phyloP scores from a whole-genome alignment of 2,329 filamentous ascomycete species.

The Microdochium trichocladiopsis region DNA sequence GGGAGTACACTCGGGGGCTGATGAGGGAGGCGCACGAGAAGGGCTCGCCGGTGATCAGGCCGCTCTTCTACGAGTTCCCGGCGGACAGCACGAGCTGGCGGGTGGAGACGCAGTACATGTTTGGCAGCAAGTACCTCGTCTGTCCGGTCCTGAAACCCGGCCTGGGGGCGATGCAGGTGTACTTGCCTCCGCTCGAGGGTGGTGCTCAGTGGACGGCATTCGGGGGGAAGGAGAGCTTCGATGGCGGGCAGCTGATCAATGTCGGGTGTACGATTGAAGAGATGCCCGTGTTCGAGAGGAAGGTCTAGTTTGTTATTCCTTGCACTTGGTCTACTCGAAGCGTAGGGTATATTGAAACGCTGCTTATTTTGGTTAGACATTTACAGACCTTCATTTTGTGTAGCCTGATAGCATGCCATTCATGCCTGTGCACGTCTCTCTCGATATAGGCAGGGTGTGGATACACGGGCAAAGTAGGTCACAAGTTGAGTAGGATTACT shows the following conservation, averaged over 20 bases:
- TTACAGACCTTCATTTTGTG: too few species aligned
- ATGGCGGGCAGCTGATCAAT: constrained; percentile 7
- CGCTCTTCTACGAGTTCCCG: constrained; percentile 59
- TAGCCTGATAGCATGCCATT: too few species aligned
- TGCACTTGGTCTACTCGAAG: too few species aligned
- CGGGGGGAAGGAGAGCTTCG: neutral
- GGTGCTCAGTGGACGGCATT: constrained; percentile 12
- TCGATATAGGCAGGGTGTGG: too few species aligned
- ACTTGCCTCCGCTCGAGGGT: constrained; percentile 33
- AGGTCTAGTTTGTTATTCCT: neutral
- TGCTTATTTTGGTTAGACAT: too few species aligned
- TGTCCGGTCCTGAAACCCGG: constrained; percentile 47
- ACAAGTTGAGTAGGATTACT: too few species aligned
- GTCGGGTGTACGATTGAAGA: constrained; percentile 8
- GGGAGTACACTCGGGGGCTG: constrained; percentile 48
- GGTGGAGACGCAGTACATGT: constrained; percentile 57
- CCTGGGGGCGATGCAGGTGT: constrained; percentile 29
- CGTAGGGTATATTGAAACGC: too few species aligned
- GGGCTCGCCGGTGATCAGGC: constrained; percentile 54
- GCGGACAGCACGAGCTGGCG: constrained; percentile 45
- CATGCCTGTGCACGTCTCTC: too few species aligned
- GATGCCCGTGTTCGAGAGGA: constrained; percentile 9
- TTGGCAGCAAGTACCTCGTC: constrained; percentile 50
- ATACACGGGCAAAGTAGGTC: too few species aligned
- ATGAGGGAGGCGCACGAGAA: constrained; percentile 54